These are phyloP conservation scores for Tetraselmis chui DNA, from an alignment of 139 green algal species.

Conservation along the genomic window DNA sequence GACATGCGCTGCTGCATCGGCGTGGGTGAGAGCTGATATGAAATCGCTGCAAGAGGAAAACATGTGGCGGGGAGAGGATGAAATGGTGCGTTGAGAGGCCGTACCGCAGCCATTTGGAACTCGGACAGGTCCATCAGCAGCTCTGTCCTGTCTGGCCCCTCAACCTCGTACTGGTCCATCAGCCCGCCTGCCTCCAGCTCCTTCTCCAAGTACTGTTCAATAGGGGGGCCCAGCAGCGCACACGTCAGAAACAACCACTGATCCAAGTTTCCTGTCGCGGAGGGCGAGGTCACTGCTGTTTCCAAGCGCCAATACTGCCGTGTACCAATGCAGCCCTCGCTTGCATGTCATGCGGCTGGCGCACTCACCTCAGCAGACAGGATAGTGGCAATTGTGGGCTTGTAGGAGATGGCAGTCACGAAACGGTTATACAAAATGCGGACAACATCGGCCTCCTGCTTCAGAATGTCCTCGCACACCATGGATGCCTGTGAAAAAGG, in stretches of 20 bases:
- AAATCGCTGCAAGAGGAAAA: no score
- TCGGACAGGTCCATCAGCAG: slow-evolving; percentile 88
- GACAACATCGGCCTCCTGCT: slow-evolving; percentile 68
- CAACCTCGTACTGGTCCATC: slow-evolving; percentile 92
- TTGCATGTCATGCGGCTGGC: no score
- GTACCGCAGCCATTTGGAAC: slow-evolving; percentile 88
- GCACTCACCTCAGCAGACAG: slow-evolving; percentile 71
- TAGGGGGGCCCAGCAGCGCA: no score
- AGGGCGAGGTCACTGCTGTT: no score
- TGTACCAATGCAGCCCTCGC: no score
- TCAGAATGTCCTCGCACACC: slow-evolving; percentile 88
- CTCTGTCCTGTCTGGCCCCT: slow-evolving; percentile 80
- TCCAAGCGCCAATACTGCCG: no score
- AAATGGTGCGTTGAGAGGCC: background rate
- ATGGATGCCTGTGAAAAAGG: slow-evolving; percentile 60
- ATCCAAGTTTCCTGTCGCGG: no score
- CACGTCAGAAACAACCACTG: no score
- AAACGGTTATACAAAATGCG: slow-evolving; percentile 94
- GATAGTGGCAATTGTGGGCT: slow-evolving; percentile 88
- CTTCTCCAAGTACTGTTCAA: slow-evolving; percentile 60
- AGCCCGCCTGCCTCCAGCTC: slow-evolving; percentile 61
- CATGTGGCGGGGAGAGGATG: background rate
- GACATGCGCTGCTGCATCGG: no score
- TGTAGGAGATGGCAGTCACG: slow-evolving; percentile 84
- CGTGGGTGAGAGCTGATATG: no score